These are phyloP conservation scores for Pouteria campechiana DNA, from an alignment of 179 eudicot species.

Conservation along the genomic window DNA sequence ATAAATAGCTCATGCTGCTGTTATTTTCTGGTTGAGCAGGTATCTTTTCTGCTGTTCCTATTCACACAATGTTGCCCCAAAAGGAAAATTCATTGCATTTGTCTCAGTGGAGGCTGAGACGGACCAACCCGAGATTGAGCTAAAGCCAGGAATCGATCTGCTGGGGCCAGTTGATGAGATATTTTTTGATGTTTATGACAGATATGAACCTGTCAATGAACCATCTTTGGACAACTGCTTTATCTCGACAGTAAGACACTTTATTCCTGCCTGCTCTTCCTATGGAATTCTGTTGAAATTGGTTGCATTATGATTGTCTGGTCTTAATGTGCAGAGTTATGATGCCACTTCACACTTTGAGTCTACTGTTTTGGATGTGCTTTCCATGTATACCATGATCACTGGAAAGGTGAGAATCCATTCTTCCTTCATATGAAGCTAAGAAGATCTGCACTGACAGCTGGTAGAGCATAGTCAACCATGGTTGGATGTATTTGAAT, in stretches of 20 bases:
- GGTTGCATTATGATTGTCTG: background rate
- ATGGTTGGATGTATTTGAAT: too few species aligned
- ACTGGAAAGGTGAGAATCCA: slow-evolving; percentile 48
- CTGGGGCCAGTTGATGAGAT: slow-evolving; percentile 80
- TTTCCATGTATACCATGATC: slow-evolving; percentile 53
- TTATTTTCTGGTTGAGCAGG: slow-evolving; percentile 47
- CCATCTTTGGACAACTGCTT: slow-evolving; percentile 71
- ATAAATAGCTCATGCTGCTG: too few species aligned
- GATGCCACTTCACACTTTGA: slow-evolving; percentile 74
- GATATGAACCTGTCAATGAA: slow-evolving; percentile 80
- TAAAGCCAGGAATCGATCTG: slow-evolving; percentile 76
- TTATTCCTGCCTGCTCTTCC: background rate
- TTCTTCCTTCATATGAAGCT: too few species aligned
- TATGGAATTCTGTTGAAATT: background rate
- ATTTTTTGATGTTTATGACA: slow-evolving; percentile 68
- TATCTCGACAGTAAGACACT: slow-evolving; percentile 48
- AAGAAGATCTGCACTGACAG: too few species aligned
- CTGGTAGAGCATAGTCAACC: too few species aligned
- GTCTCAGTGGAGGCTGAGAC: slow-evolving; percentile 89
- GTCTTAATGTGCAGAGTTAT: slow-evolving; percentile 40
- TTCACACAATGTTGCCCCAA: slow-evolving; percentile 82
- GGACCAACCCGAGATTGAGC: slow-evolving; percentile 59
- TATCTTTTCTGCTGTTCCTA: slow-evolving; percentile 77
- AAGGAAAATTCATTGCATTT: slow-evolving; percentile 80
- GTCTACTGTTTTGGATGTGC: slow-evolving; percentile 54